Evolutionary conservation across 768 basidiomycete genomes (phyloP), one percentile per base, ranked within the genome.

Genomic region (Tylopilus sp.): DNA sequence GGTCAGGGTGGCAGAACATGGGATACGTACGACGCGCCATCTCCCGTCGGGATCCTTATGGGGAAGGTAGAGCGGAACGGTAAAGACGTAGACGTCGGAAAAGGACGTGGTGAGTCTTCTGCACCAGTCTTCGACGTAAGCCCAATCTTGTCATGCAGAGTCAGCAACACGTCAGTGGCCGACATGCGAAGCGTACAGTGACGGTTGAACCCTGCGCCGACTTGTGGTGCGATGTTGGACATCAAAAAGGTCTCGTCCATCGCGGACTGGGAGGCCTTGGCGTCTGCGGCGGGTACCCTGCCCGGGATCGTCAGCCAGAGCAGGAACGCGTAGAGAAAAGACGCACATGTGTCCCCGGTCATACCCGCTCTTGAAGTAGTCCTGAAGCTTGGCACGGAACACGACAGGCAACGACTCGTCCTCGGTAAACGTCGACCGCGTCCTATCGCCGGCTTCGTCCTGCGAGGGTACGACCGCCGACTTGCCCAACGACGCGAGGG

Each of bases 211-310:
- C 96, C 97, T 36, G 83, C 91, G 2, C 97, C 97, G 24, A 99
- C 93, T 78, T 99, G 97, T 38, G 97, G 97, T 6, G 97, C 96
- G 48, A 99, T 97, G 64, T 99, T 99, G 0, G 92, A 86, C 41
- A 99, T 72, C 31, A 92, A 74, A 70, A 99, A 99, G 0, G 96
- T 99, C 72, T 99, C 94, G 67, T 98, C 71, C 96, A 98, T 98
- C 11, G 96, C 96, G 50, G 81, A 79, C 78, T 95, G 93, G 16
- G 90, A 92, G 29, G 75, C 71, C 68, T 95, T 98, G 9, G 93
- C 95, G 71, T 99, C 97, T 28, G 96, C 96, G 19, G 96, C 96
- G 30, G 95, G 94, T 0, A 96, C 93, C 92, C 91, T 92, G 53
- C 11, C 22, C 46, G 13, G 50, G 22, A 50, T 29, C 25, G 43